phyloP scores from a whole-genome alignment of 495 filamentous ascomycete genomes.

The Aspergillus heteromorphus region DNA sequence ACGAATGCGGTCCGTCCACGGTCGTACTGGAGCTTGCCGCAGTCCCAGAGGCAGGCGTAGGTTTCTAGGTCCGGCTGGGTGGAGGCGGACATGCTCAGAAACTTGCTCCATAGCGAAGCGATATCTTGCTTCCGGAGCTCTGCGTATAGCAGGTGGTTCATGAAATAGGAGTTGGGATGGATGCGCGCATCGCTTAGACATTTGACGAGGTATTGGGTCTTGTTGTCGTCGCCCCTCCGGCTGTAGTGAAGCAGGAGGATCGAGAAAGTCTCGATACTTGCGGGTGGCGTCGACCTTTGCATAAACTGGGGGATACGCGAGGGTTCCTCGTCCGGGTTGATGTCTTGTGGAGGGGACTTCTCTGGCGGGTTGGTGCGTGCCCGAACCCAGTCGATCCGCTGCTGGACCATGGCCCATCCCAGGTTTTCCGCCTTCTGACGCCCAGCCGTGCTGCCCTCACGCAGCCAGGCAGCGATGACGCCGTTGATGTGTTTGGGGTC shows the following conservation, averaged over 20 bases:
- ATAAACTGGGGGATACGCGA: constrained; percentile 31
- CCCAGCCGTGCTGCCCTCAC: constrained; percentile 48
- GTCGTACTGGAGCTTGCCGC: constrained; percentile 49
- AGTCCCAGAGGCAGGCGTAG: constrained; percentile 63
- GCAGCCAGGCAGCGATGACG: constrained; percentile 67
- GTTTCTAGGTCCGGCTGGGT: constrained; percentile 62
- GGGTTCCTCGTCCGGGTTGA: constrained; percentile 12
- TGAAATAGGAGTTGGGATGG: constrained; percentile 60
- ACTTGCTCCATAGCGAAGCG: constrained; percentile 50
- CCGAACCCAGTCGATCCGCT: constrained; percentile 55
- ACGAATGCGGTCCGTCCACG: constrained; percentile 31
- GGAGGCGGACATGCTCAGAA: constrained; percentile 39
- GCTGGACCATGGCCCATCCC: constrained; percentile 72
- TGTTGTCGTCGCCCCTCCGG: constrained; percentile 50
- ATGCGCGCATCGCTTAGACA: constrained; percentile 55
- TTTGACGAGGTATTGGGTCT: constrained; percentile 52
- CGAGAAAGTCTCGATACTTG: constrained; percentile 71
- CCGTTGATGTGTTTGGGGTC: constrained; percentile 70
- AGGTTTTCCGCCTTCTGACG: constrained; percentile 60
- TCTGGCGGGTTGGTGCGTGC: constrained; percentile 26
- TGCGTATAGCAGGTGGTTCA: constrained; percentile 69
- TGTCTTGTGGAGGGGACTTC: constrained; percentile 13
- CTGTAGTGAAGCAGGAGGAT: constrained; percentile 68
- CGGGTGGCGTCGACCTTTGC: constrained; percentile 45
- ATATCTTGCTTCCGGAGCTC: constrained; percentile 49